phyloP scores from a whole-genome alignment of 1,284 basidiomycete genomes.

The Ceratobasidium theobromae region DNA sequence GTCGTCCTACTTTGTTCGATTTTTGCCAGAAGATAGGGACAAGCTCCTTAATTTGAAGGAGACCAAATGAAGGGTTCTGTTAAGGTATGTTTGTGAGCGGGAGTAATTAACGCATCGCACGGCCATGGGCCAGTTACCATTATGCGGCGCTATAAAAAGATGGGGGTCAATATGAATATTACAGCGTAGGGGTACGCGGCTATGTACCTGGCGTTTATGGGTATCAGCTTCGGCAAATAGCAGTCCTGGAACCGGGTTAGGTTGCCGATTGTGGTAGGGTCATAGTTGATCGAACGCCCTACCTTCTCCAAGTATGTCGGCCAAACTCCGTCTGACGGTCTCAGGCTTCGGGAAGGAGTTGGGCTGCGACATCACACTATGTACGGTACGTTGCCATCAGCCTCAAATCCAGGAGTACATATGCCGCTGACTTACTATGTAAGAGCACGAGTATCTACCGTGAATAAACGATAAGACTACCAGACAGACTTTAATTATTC shows the following conservation, averaged over 20 bases:
- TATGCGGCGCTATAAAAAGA: constrained; percentile 11
- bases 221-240: constrained; percentile 30
- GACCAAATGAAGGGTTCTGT: constrained; percentile 35
- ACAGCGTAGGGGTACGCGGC: not conserved
- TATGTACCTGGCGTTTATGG: constrained; percentile 35
- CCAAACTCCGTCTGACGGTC: not conserved
- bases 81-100: not conserved
- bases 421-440: not conserved
- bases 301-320: constrained; percentile 23
- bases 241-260: not conserved
- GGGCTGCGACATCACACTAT: not conserved
- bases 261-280: not conserved
- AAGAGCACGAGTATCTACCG: constrained; percentile 4
- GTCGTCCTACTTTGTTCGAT: constrained; percentile 25
- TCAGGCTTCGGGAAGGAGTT: constrained; percentile 14
- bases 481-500: too few species aligned
- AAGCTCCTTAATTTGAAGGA: constrained; percentile 25
- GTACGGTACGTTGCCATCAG: not conserved
- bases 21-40: constrained; percentile 31
- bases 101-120: not conserved
- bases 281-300: not conserved
- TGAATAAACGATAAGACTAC: constrained; percentile 8
- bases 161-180: not conserved
- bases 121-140: constrained; percentile 4
- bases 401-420: too few species aligned